A percentile compares a stretch with the other conserved stretches of the same genome.
Conservation (phyloP, 2,329 filamentous ascomycete species). For the Phialophora expanda region DNA sequence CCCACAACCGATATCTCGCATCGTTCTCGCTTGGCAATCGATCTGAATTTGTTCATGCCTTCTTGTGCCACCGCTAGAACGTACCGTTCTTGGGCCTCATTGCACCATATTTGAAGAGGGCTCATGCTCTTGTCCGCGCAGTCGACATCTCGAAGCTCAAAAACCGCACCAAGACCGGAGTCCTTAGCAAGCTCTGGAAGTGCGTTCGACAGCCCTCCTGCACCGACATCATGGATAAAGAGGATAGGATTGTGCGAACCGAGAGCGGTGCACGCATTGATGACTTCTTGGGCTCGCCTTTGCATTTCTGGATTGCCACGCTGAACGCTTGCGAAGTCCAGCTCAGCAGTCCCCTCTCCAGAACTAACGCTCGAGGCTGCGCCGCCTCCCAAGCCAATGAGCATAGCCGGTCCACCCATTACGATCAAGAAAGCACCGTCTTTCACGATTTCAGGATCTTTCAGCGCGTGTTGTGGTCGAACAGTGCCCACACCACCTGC, state of each 20-base stretch:
- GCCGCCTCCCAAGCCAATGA: slow-evolving; percentile 94
- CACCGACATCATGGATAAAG: slow-evolving; percentile 97
- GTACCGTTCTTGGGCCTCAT: slow-evolving; percentile 95
- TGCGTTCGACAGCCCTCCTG: slow-evolving; percentile 83
- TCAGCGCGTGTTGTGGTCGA: slow-evolving; percentile 86
- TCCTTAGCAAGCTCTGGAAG: slow-evolving; percentile 91
- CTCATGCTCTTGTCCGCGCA: slow-evolving; percentile 91
- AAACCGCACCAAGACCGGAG: slow-evolving; percentile 85
- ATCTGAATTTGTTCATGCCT: slow-evolving; percentile 72
- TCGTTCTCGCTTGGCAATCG: slow-evolving; percentile 78
- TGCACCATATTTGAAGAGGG: slow-evolving; percentile 96
- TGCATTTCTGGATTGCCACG: slow-evolving; percentile 97
- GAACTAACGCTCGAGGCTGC: slow-evolving; percentile 91
- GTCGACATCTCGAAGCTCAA: slow-evolving; percentile 93
- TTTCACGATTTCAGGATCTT: slow-evolving; percentile 76
- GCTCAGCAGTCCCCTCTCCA: slow-evolving; percentile 83
- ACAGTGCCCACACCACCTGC: slow-evolving; percentile 94
- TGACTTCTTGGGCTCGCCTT: slow-evolving; percentile 94
- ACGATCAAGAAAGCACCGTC: slow-evolving; percentile 91
- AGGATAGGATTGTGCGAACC: slow-evolving; percentile 86
- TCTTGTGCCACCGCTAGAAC: slow-evolving; percentile 86
- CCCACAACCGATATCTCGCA: slow-evolving; percentile 94
- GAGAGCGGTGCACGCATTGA: slow-evolving; percentile 87
- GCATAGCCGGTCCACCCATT: slow-evolving; percentile 93
- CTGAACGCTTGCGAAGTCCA: slow-evolving; percentile 97